Base-by-base conservation (phyloP, 768 basidiomycete genomes). In the Infundibulicybe gibba region DNA sequence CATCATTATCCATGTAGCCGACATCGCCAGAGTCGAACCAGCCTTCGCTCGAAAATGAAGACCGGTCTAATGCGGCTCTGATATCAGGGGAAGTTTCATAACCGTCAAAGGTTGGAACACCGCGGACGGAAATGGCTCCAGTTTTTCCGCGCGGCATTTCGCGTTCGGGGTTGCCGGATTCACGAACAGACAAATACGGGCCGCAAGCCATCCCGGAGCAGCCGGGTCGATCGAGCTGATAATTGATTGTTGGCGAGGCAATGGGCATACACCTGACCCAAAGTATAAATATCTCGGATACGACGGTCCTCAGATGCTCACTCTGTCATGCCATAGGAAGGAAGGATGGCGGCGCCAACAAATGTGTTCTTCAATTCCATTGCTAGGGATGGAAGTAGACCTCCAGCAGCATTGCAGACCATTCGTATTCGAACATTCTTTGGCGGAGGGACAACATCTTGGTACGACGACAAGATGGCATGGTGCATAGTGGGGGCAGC, bases 301-400 rank as follows among this genome's bases (percentile, higher is more conserved):
- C 15, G 19, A 14, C 42, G 17, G 15, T 21, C 20, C 15, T 32
- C 17, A 38, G 25, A 21, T 42, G 55, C 66, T 38, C 45, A 70
- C 69, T 78, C 75, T 15, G 76, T 77, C 76, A 81, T 80, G 16
- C 79, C 80, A 56, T 80, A 81, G 2, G 79, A 80, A 17, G 80
- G 80, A 8, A 81, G 63, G n/a, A 83, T 69, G 8, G 71, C 69
- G 2, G 79, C 77, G 21, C 67, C 68, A 16, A 37, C 34, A 56
- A 81, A 81, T 3, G 70, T 70, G 31, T 67, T 54, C 57, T 73
- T 73, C 33, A 81, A 61, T 44, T 70, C 63, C 17, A 70, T 60
- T 11, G 80, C 78, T 11, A 79, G 70, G 1, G 76, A 73, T 4
- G 80, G 79, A 0, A 77, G 61, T 13, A 83, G 66, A 1, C 78